Percentiles rank a stretch among this genome's conserved stretches.
Evolutionary conservation across 164 flowering plant species (phyloP).

Genomic region (Stephania japonica): DNA sequence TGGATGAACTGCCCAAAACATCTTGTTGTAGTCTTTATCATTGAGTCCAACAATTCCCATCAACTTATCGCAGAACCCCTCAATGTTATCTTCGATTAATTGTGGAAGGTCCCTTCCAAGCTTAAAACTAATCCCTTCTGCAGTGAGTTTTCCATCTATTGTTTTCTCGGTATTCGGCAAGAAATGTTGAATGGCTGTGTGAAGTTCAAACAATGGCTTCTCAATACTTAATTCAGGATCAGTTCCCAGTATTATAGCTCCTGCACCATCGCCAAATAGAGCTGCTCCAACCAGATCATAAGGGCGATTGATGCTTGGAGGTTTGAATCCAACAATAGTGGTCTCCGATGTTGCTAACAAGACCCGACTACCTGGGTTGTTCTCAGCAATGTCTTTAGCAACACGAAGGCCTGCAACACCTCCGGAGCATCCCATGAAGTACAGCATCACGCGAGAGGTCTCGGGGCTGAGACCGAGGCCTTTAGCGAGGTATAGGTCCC

Average conservation of each 20-base stretch:
- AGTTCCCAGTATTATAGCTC: conserved; percentile 80
- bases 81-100: conserved; percentile 77
- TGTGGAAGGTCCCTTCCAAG: conserved; percentile 79
- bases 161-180: conserved; percentile 73
- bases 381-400: conserved; percentile 90
- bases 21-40: conserved; percentile 47
- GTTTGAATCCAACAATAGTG: conserved; percentile 88
- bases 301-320: conserved; percentile 67
- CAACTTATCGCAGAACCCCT: conserved; percentile 57
- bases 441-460: conserved; percentile 62
- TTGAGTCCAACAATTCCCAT: conserved; percentile 35
- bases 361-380: conserved; percentile 84
- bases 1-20: conserved; percentile 98
- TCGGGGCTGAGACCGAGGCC: conserved; percentile 78
- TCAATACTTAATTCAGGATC: conserved; percentile 43
- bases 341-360: conserved; percentile 83
- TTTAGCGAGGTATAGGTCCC: conserved; percentile 81
- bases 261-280: conserved; percentile 92
- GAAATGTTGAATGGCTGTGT: conserved; percentile 69
- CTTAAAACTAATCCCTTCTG: conserved; percentile 87
- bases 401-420: conserved; percentile 94
- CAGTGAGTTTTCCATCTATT: conserved; percentile 74
- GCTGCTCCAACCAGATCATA: conserved; percentile 90
- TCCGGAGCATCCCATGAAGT: conserved; percentile 92
- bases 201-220: conserved; percentile 71